These are phyloP conservation scores for Saccharum officinarum DNA, from an alignment of 176 grass and related monocot genomes.

Conservation along the genomic window DNA sequence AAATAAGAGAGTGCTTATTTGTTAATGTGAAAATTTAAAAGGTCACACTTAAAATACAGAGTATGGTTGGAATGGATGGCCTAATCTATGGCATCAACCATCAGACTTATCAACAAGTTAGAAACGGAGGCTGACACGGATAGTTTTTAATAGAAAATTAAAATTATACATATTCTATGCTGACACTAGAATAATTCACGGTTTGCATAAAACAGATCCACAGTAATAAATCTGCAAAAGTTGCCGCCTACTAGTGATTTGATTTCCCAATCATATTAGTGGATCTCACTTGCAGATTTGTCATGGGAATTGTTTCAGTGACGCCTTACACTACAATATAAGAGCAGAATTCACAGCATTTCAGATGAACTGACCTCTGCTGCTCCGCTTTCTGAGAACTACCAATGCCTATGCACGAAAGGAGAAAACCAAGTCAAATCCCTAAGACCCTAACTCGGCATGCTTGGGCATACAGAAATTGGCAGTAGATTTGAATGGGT, in stretches of 20 bases:
- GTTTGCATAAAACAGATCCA: not conserved
- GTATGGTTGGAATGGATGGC: not conserved
- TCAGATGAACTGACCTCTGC: slow-evolving; percentile 37
- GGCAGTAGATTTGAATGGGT: not conserved
- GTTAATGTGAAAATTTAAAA: slow-evolving; percentile 8
- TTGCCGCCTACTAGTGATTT: not conserved
- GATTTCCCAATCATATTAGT: not conserved
- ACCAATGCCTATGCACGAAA: slow-evolving; percentile 61
- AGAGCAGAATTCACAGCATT: not conserved
- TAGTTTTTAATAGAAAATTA: not conserved
- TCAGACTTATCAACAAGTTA: not conserved
- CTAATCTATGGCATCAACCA: not conserved
- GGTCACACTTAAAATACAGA: not conserved
- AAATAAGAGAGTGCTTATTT: not conserved
- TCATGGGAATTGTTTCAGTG: not conserved
- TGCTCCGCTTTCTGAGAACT: slow-evolving; percentile 56
- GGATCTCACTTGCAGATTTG: not conserved
- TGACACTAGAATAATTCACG: not conserved
- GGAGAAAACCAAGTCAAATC: slow-evolving; percentile 4
- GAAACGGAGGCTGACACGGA: not conserved
- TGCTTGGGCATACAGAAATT: not conserved
- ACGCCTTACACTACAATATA: not conserved
- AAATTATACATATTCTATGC: not conserved
- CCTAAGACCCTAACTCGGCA: not conserved
- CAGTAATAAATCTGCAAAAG: not conserved